Evolutionary conservation across 768 basidiomycete species (phyloP).

Genomic region (Lentinula guzmanii): DNA sequence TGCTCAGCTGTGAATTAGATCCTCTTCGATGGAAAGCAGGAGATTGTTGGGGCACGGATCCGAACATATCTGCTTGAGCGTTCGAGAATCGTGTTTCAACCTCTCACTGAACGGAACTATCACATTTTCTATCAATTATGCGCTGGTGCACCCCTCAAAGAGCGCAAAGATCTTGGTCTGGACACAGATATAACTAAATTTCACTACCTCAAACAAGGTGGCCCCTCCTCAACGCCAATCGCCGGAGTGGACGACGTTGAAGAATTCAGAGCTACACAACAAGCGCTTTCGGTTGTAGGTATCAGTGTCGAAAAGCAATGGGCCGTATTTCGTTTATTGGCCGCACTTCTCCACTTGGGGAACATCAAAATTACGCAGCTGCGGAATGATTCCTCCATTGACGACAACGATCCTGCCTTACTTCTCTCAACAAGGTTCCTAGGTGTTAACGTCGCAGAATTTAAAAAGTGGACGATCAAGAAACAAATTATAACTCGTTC

Average conservation of each 20-base stretch:
- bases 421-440: constrained; percentile 82
- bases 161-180: constrained; percentile 90
- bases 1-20: constrained; percentile 50
- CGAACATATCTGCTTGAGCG: constrained; percentile 97
- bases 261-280: constrained; percentile 91
- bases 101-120: constrained; percentile 94
- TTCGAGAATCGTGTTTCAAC: constrained; percentile 96
- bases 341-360: constrained; percentile 93
- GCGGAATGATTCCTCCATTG: constrained; percentile 78
- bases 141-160: constrained; percentile 91
- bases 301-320: constrained; percentile 98
- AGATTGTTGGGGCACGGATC: constrained; percentile 98
- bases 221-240: constrained; percentile 81
- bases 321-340: constrained; percentile 93
- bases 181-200: constrained; percentile 84
- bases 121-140: constrained; percentile 99
- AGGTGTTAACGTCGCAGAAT: constrained; percentile 84
- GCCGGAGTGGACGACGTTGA: constrained; percentile 92
- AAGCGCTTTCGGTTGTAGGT: constrained; percentile 93
- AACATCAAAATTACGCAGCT: constrained; percentile 87
- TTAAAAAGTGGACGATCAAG: constrained; percentile 99
- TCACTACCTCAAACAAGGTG: constrained; percentile 90
- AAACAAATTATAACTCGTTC: constrained; percentile 92
- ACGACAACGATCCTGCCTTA: constrained; percentile 78
- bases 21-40: constrained; percentile 90